These are phyloP conservation scores for Dicorynia guianensis DNA, from an alignment of 306 rosid species.

Conservation along the genomic window DNA sequence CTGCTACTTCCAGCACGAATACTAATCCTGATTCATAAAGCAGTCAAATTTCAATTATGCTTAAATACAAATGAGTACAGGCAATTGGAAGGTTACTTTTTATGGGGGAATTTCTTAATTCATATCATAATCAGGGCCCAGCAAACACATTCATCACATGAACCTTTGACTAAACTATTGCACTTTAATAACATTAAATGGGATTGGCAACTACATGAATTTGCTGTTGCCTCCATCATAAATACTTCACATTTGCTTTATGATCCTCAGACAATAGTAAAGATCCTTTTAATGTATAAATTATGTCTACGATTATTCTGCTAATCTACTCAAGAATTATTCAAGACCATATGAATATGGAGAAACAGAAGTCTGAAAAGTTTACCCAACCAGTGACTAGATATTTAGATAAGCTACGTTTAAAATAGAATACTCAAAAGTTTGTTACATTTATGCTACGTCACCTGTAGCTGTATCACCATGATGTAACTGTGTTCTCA, in stretches of 20 bases:
- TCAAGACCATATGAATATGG: not conserved
- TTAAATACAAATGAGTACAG: conserved; percentile 40
- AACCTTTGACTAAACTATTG: conserved; percentile 39
- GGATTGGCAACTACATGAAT: not conserved
- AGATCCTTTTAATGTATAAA: not conserved
- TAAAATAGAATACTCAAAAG: not conserved
- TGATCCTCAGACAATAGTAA: conserved; percentile 18
- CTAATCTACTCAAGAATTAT: not conserved
- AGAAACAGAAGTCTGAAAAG: not conserved
- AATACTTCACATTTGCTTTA: conserved; percentile 24
- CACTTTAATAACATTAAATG: conserved; percentile 28
- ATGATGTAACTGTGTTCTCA: not conserved
- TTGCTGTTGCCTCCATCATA: not conserved
- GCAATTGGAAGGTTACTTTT: conserved; percentile 43
- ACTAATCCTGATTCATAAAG: conserved; percentile 30
- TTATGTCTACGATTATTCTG: not conserved
- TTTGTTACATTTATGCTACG: not conserved
- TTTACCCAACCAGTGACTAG: not conserved
- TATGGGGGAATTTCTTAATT: conserved; percentile 34
- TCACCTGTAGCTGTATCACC: not conserved
- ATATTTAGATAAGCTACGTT: not conserved
- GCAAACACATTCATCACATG: conserved; percentile 27
- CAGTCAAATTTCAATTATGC: conserved; percentile 56
- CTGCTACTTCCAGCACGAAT: conserved; percentile 1
- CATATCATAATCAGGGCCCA: conserved; percentile 34